These are phyloP conservation scores for Metschnikowia orientalis DNA, from an alignment of 805 yeast species.

Conservation along the genomic window DNA sequence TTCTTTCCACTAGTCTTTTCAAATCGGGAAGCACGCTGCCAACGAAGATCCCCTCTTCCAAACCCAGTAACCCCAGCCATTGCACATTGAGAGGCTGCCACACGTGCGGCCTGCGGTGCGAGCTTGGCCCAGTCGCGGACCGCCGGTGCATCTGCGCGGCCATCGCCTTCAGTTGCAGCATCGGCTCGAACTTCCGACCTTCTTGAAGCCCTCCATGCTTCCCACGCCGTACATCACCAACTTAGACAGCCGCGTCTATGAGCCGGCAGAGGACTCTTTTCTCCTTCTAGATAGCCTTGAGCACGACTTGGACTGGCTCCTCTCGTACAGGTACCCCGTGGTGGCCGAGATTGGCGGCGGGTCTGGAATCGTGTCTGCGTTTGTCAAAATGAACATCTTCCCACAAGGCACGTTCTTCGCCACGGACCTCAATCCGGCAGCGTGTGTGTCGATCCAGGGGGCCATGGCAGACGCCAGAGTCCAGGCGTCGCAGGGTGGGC, in stretches of 20 bases:
- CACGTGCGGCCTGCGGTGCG: no score
- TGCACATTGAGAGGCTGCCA: no score
- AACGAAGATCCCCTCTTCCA: no score
- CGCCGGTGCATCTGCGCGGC: no score
- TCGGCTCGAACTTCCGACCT: no score
- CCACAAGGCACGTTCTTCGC: conserved; percentile 53
- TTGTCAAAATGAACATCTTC: conserved; percentile 57
- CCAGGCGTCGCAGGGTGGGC: conserved; percentile 16
- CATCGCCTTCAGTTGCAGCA: no score
- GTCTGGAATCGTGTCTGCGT: conserved; percentile 83
- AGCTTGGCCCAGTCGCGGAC: no score
- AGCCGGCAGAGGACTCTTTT: conserved; percentile 92
- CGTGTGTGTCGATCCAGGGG: conserved; percentile 45
- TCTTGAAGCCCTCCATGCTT: conserved; percentile 52
- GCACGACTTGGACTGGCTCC: conserved; percentile 32
- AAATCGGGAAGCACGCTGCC: no score
- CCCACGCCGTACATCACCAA: conserved; percentile 66
- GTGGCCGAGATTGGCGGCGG: conserved; percentile 89
- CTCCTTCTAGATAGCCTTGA: conserved; percentile 80
- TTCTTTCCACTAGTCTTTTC: no score
- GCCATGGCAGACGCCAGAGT: conserved; percentile 17
- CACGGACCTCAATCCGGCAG: conserved; percentile 78
- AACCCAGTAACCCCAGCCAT: no score
- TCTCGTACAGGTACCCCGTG: conserved; percentile 39
- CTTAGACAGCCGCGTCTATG: conserved; percentile 76